These are phyloP conservation scores for Skeletonema tropicum DNA, from an alignment of 108 stramenopile species.

Conservation along the genomic window DNA sequence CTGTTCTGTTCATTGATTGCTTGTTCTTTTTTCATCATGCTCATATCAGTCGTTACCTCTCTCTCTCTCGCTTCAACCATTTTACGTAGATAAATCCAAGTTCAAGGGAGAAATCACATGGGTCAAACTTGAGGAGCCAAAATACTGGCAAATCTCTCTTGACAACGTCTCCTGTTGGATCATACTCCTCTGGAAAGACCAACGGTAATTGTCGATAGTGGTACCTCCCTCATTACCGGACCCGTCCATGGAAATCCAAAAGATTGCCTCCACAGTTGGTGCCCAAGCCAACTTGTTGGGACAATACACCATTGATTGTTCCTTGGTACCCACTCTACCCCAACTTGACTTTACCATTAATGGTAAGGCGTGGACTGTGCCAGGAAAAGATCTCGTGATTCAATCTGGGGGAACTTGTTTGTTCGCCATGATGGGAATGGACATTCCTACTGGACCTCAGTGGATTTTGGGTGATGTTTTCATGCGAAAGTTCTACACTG, in stretches of 20 bases:
- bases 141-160: slow-evolving; percentile 93
- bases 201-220: slow-evolving; percentile 92
- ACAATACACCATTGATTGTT: slow-evolving; percentile 95
- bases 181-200: slow-evolving; percentile 44
- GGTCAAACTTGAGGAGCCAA: slow-evolving; percentile 76
- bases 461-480: slow-evolving; percentile 99
- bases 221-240: slow-evolving; percentile 90
- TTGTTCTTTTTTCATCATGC: not conserved
- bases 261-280: slow-evolving; percentile 78
- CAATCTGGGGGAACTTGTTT: slow-evolving; percentile 87
- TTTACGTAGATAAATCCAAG: slow-evolving; percentile 56
- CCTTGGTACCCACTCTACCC: slow-evolving; percentile 56
- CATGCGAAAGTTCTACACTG: slow-evolving; percentile 94
- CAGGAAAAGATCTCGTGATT: slow-evolving; percentile 85
- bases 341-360: slow-evolving; percentile 84
- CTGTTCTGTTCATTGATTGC: not conserved
- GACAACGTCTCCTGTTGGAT: slow-evolving; percentile 69
- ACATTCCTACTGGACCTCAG: slow-evolving; percentile 84
- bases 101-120: slow-evolving; percentile 81
- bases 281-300: slow-evolving; percentile 88
- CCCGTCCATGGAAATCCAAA: slow-evolving; percentile 67
- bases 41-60: not conserved
- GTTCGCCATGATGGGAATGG: slow-evolving; percentile 96
- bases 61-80: slow-evolving; percentile 1
- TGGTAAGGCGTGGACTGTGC: slow-evolving; percentile 81